Percentiles rank a stretch among this genome's conserved stretches.
Conservation (phyloP, 192 early-diverging fungal species). For the Funneliformis mosseae region DNA sequence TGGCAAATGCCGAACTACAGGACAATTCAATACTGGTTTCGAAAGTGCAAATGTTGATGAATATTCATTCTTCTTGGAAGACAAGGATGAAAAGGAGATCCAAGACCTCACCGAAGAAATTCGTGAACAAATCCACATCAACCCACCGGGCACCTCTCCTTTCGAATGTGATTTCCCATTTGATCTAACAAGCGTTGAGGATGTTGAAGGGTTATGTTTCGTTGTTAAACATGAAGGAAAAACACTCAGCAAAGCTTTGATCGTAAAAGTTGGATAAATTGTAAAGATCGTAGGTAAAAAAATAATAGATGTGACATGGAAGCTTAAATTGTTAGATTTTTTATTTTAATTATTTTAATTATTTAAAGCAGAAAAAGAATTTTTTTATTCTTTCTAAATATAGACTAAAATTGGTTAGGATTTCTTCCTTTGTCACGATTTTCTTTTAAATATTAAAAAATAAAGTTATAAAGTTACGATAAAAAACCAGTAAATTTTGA, state of each 20-base stretch:
- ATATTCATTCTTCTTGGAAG: background rate
- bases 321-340: background rate
- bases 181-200: background rate
- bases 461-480: too few relatives aligned
- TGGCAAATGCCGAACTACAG: background rate
- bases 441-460: too few relatives aligned
- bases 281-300: background rate
- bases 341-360: background rate
- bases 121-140: background rate
- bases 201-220: background rate
- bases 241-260: background rate
- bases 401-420: too few relatives aligned
- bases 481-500: too few relatives aligned
- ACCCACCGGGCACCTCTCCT: background rate
- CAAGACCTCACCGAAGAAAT: background rate
- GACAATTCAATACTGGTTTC: background rate
- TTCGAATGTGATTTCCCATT: background rate
- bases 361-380: too few relatives aligned
- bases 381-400: too few relatives aligned
- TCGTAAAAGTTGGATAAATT: background rate
- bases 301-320: background rate
- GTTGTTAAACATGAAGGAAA: background rate
- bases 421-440: too few relatives aligned
- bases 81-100: background rate
- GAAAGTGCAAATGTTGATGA: background rate